Base-by-base conservation (phyloP, 2,329 filamentous ascomycete genomes). In the Bimuria novae-zelandiae region DNA sequence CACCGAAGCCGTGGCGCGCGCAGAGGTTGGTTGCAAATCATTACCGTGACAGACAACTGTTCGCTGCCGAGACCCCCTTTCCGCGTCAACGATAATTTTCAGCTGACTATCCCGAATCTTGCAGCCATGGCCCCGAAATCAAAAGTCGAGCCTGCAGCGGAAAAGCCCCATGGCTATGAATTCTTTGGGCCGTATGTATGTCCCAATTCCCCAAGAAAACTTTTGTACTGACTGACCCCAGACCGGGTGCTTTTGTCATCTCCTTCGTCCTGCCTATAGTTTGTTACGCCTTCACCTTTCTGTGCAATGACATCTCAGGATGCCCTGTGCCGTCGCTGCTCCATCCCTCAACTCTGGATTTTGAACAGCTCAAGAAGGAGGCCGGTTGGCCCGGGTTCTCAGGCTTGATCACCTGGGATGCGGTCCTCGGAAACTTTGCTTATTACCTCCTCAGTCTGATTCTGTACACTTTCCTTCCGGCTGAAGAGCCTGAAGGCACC, bases 231-330 rank as follows among this genome's bases (percentile, higher is more conserved):
- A 67, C 44, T 47, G 33, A 29, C 7, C 19, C 14, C 49, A 95
- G 92, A 49, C 79, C 87, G 36, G 92, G 92, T 51, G 90, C 89
- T 30, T 84, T 88, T 55, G 82, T 77, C 56, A 90, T 97, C 67
- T 89, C 89, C 7, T 88, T 95, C 65, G 87, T 87, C 51, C 84
- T 97, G 0, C 93, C 93, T 0, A 55, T 92, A 36, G 81, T 92
- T 59, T 84, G 91, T 63, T 96, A 94, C 76, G 71, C 86, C 64
- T 88, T 93, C 69, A 82, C 87, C 41, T 96, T 97, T 70, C 80
- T 88, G 65, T 97, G 93, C 82, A 97, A 97, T 77, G 92, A 97
- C 73, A 80, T 95, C 59, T 88, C 90, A 7, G 93, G 94, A 53
- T 97, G 94, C 70, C 94, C 93, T 41, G 87, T 90, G 2, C 91